These are phyloP conservation scores for Cytospora paraplurivora DNA, from an alignment of 2,329 filamentous ascomycete genomes.

Conservation along the genomic window DNA sequence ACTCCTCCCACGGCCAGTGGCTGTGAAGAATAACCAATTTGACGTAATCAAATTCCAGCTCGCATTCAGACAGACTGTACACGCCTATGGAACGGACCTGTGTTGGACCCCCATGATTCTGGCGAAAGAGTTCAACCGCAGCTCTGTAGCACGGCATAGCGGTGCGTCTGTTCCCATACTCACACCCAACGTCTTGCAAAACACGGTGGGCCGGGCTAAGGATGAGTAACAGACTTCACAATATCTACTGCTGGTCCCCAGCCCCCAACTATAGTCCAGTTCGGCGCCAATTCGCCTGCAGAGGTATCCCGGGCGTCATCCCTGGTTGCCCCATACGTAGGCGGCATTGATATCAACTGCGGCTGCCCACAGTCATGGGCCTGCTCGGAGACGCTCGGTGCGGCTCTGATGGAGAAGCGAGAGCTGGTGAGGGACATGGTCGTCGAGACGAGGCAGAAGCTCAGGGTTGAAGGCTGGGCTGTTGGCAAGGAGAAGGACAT, in stretches of 20 bases:
- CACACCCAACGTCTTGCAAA: neutral
- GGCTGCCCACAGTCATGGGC: constrained; percentile 75
- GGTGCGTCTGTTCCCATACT: constrained; percentile 42
- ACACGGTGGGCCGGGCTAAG: neutral
- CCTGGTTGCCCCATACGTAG: constrained; percentile 62
- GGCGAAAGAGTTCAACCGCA: constrained; percentile 69
- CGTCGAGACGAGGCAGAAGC: constrained; percentile 53
- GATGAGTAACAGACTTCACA: constrained; percentile 56
- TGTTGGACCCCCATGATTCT: constrained; percentile 75
- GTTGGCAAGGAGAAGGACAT: constrained; percentile 48
- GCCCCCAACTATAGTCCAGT: constrained; percentile 66
- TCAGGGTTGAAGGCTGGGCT: constrained; percentile 56
- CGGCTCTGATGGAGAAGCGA: constrained; percentile 67
- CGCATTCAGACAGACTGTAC: constrained; percentile 68
- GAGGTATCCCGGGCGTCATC: constrained; percentile 65
- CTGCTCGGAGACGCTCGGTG: constrained; percentile 67
- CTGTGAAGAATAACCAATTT: neutral
- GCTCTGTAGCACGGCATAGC: constrained; percentile 59
- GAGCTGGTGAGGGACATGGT: constrained; percentile 70
- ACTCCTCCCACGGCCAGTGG: neutral
- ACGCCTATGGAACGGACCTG: constrained; percentile 65
- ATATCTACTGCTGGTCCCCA: constrained; percentile 55
- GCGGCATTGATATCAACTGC: constrained; percentile 71
- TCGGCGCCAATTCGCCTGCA: constrained; percentile 62
- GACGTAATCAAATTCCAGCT: constrained; percentile 46